Base-by-base conservation (phyloP, 441 rosid species). In the Mallotus repandus region DNA sequence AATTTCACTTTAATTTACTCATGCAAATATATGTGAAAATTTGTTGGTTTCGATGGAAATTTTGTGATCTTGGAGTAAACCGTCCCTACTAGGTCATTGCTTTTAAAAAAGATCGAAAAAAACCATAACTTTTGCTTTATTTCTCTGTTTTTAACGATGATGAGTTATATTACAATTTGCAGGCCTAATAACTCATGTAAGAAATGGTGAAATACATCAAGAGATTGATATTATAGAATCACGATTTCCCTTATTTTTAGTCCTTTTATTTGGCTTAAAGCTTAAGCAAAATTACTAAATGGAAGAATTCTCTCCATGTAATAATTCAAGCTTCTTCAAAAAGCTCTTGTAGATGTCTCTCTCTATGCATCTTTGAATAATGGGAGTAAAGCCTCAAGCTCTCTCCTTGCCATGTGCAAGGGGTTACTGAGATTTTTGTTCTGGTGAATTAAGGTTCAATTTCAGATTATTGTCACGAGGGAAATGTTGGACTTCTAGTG, bases 131-230 rank as follows among this genome's bases (percentile, higher is more conserved):
- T 14, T 57, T 19, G 1, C 54, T 15, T 16, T 46, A 35, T 4
- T 70, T 70, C 73, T 70, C 55, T 57, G 73, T 70, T 57, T 57
- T 43, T 49, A 63, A n/a, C 50, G 15, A 32, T 62, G 3, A 16
- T 16, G 66, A 62, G 4, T 38, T 62, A 15, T 62, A 16, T 18
- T 62, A 8, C 8, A 38, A 12, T 5, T 57, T 13, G 6, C 19
- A 57, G 7, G 4, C 41, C 41, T 38, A 38, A 38, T 6, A 21
- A 9, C 19, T 21, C 11, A 48, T 50, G 54, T 18, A 15, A 56
- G 12, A 11, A 56, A 56, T 56, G 60, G 8, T 21, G 32, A 56
- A 21, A 19, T 21, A 56, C 19, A 7, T 7, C 9, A 19, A 19
- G n/a, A 0, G 6, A 4, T 21, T 56, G 60, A 19, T 56, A 19